Evolutionary conservation across 306 rosid genomes (phyloP).

Genomic region (Potentilla sterilis): DNA sequence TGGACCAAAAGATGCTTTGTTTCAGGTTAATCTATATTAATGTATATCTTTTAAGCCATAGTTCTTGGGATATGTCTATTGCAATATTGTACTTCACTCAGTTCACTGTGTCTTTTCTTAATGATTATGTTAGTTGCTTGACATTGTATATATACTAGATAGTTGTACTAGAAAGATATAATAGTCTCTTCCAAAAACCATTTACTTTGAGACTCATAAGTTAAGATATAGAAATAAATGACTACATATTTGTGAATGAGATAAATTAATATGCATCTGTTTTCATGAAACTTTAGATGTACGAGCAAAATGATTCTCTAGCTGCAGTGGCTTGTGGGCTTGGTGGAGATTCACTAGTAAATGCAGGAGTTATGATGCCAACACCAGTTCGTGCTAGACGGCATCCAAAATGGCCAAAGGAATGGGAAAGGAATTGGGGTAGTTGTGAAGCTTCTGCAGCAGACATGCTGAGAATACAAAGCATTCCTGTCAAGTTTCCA

Average conservation of each 20-base stretch:
- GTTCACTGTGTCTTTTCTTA: neutral
- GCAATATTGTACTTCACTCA: neutral
- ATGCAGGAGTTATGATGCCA: slow-evolving; percentile 40
- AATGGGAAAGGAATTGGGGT: slow-evolving; percentile 40
- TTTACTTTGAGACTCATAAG: neutral
- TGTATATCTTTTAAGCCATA: neutral
- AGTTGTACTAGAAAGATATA: neutral
- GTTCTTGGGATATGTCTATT: neutral
- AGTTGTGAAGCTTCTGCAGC: slow-evolving; percentile 36
- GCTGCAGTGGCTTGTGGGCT: slow-evolving; percentile 39
- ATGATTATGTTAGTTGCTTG: slow-evolving; percentile 6
- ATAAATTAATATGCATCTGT: neutral
- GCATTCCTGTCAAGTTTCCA: slow-evolving; percentile 30
- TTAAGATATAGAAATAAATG: neutral
- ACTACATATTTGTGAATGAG: neutral
- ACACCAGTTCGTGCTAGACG: slow-evolving; percentile 31
- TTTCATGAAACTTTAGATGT: slow-evolving; percentile 6
- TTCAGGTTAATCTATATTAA: slow-evolving; percentile 29
- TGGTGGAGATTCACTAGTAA: slow-evolving; percentile 42
- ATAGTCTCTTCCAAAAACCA: neutral
- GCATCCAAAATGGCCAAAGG: slow-evolving; percentile 39
- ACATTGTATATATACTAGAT: neutral
- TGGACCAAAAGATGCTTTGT: slow-evolving; percentile 40
- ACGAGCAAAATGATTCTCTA: slow-evolving; percentile 30
- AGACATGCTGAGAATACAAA: slow-evolving; percentile 34